Conservation (phyloP, 306 rosid genomes). For the Cucurbita ficifolia region DNA sequence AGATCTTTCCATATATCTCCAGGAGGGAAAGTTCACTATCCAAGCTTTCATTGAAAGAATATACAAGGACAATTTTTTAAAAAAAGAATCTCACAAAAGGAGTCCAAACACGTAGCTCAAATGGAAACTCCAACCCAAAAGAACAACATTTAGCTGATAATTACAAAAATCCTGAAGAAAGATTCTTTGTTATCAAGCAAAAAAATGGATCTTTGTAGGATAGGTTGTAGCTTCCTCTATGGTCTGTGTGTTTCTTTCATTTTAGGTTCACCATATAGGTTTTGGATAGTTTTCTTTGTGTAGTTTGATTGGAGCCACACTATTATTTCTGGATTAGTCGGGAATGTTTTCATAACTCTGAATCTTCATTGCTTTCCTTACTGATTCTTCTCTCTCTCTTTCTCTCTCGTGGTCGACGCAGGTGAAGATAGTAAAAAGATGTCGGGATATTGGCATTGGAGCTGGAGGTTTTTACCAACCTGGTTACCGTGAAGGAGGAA, state of each 20-base stretch:
- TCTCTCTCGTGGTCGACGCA: background rate
- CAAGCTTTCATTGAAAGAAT: background rate
- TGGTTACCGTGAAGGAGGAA: conserved; percentile 40
- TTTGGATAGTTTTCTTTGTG: background rate
- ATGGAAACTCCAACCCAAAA: background rate
- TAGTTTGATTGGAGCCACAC: background rate
- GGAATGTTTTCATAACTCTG: background rate
- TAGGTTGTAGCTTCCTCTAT: background rate
- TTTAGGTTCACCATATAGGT: background rate
- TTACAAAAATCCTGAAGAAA: background rate
- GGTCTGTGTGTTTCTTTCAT: background rate
- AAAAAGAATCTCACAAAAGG: background rate
- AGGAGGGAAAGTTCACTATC: background rate
- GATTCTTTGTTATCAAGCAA: background rate
- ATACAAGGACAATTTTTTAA: background rate
- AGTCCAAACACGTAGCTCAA: background rate
- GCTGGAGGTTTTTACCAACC: conserved; percentile 81
- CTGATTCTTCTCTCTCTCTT: background rate
- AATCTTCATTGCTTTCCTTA: background rate
- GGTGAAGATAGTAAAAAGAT: conserved; percentile 34
- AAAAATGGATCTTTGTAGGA: background rate
- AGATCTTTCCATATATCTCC: background rate
- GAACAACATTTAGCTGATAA: background rate
- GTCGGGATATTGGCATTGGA: conserved; percentile 43
- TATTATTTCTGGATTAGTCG: background rate